Evolutionary conservation across 2,329 filamentous ascomycete genomes (phyloP), one percentile per base, ranked within the genome.

Genomic region (Furcasterigmium furcatum): DNA sequence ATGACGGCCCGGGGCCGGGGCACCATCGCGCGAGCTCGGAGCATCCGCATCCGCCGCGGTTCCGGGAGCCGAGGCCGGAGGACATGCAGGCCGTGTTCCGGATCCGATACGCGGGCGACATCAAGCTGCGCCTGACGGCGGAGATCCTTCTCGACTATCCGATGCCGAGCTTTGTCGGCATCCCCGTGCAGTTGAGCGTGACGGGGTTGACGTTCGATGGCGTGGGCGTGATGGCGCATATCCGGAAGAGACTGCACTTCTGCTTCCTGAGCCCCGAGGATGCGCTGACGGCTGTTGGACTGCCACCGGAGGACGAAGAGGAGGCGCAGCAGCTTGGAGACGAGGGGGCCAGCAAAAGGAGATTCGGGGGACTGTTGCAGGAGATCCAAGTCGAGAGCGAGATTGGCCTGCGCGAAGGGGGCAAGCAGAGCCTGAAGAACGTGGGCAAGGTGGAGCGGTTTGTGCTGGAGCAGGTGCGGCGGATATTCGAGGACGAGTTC

Each of bases 401-500:
- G 69, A 99, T 99, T 64, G 94, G 94, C 7, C 86, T 94, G 63
- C 84, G 91, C 54, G 91, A 95, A 58, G 85, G 87, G 49, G 89
- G 90, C 21, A 96, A 94, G 70, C 92, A 96, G 70, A 94, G 92
- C 39, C 71, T 99, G 49, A 97, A 96, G 76, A 99, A 99, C 64
- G 92, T 99, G 41, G 92, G 94, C 48, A 99, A 99, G 74, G 94
- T 99, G 47, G 94, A 99, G 72, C 87, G 90, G 58, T 99, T 99
- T 64, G 90, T 99, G 46, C 76, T 99, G 48, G 92, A 97, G 64
- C 92, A 97, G 68, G 94, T 99, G 51, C 84, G 92, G 62, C 82
- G 91, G 60, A 97, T 99, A 57, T 97, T 99, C 60, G 94, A 99
- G 68, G 94, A 97, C 62, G 94, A 99, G 65, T 94, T 97, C 70